phyloP scores from a whole-genome alignment of 805 yeast species.

The Myxozyma geophila region DNA sequence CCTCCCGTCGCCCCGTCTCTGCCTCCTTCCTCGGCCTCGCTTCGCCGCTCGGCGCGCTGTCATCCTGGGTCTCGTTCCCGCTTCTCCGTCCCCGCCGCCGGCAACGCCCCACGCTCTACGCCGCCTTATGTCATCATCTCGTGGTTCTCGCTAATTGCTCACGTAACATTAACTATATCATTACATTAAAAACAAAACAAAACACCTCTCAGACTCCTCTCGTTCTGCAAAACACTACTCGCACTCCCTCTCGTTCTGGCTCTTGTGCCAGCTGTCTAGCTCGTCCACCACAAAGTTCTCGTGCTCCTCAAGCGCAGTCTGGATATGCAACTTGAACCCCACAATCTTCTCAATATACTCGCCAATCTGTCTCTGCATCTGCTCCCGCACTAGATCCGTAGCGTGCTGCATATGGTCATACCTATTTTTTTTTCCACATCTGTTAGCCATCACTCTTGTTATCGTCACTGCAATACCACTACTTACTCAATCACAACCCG shows the following conservation, averaged over 20 bases:
- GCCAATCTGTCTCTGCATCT: conserved; percentile 58
- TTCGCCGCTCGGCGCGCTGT: no score
- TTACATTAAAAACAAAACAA: background rate
- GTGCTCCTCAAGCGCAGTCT: conserved; percentile 63
- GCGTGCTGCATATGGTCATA: conserved; percentile 55
- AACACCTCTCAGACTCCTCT: background rate
- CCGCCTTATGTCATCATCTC: no score
- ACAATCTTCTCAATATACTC: conserved; percentile 63
- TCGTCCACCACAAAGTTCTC: conserved; percentile 55
- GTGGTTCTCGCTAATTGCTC: no score
- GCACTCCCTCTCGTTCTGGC: background rate
- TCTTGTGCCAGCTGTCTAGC: conserved; percentile 30
- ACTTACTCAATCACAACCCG: conserved; percentile 54
- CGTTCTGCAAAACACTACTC: background rate
- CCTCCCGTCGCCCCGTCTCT: no score
- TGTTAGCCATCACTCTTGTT: background rate
- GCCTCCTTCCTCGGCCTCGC: no score
- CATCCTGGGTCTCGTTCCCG: no score
- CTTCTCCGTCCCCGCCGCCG: no score
- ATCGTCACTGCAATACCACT: background rate
- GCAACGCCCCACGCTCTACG: no score
- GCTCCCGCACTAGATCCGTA: conserved; percentile 54
- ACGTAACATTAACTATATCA: no score
- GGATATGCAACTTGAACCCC: conserved; percentile 69
- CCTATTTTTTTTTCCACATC: background rate